Base-by-base conservation (phyloP, 2,329 filamentous ascomycete genomes). In the Acrodontium crateriforme region DNA sequence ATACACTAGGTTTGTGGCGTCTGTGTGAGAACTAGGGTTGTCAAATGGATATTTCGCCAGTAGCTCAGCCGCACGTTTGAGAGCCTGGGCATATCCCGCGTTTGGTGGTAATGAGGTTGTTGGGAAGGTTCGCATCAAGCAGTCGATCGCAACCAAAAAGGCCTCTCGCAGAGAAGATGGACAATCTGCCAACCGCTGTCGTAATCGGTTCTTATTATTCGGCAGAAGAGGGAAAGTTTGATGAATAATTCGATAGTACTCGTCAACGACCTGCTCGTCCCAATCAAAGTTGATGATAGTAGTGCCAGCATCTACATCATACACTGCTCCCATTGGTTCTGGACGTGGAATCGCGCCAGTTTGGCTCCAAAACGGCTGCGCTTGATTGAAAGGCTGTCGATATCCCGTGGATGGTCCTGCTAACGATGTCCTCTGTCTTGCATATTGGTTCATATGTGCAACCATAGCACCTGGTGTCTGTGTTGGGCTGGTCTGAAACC, bases 151-250 rank as follows among this genome's bases (percentile, higher is more conserved):
- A 31, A 71, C 67, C 12, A 68, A 52, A 40, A 82, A 80, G 1
- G 74, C 76, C 31, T 71, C 67, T 35, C 71, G 65, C 9, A 81
- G 58, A 3, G 60, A 50, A 2, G 58, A 42, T 0, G 72, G 67
- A 38, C 71, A 74, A 24, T 66, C 63, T 3, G 58, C 57, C 12
- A 82, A 51, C 12, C 71, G 59, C 6, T 60, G 59, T 31, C 69
- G 65, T 7, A 78, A 50, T n/a, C 62, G 61, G 9, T 55, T 52
- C 41, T 68, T 73, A 29, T 56, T 69, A 28, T 61, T 60, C 2
- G 75, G 67, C 9, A 83, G 58, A 24, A 83, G 59, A 0, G 77
- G 77, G 32, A 79, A 74, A 3, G 69, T 68, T 9, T 71, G 70
- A 40, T 82, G 76, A 12, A 82, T 68, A 9, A 67, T 56, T 4